These are phyloP conservation scores for Aegle marmelos DNA, from an alignment of 345 rosid genomes.

Conservation along the genomic window DNA sequence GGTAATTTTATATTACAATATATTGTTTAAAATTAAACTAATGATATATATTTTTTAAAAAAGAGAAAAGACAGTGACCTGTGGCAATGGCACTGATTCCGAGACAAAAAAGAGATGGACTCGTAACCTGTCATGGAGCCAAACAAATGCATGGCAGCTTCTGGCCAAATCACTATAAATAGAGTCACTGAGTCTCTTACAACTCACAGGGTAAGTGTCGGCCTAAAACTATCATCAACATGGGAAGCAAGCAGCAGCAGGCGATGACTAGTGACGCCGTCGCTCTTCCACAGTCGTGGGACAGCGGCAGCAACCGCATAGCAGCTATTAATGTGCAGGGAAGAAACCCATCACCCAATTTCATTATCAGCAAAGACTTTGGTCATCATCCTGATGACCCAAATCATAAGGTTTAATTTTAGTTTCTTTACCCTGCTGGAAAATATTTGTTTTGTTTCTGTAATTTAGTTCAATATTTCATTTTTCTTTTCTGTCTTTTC, in stretches of 20 bases:
- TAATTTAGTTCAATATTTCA: not conserved
- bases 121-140: not conserved
- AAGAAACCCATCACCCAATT: not conserved
- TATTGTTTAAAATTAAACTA: not conserved
- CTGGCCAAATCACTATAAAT: not conserved
- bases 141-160: not conserved
- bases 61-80: not conserved
- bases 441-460: not conserved
- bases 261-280: not conserved
- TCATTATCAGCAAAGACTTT: not conserved
- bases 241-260: conserved; percentile 22
- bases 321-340: conserved; percentile 29
- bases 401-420: not conserved
- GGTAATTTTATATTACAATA: no score
- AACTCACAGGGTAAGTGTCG: not conserved
- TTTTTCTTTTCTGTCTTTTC: no score
- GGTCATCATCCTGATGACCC: not conserved
- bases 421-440: not conserved
- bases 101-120: not conserved
- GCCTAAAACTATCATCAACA: not conserved
- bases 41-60: no score
- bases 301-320: conserved; percentile 26
- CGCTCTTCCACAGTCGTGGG: conserved; percentile 1
- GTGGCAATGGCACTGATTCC: not conserved
- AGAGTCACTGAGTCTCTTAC: no score